These are phyloP conservation scores for Daldinia loculata DNA, from an alignment of 495 filamentous ascomycete genomes.

Conservation along the genomic window DNA sequence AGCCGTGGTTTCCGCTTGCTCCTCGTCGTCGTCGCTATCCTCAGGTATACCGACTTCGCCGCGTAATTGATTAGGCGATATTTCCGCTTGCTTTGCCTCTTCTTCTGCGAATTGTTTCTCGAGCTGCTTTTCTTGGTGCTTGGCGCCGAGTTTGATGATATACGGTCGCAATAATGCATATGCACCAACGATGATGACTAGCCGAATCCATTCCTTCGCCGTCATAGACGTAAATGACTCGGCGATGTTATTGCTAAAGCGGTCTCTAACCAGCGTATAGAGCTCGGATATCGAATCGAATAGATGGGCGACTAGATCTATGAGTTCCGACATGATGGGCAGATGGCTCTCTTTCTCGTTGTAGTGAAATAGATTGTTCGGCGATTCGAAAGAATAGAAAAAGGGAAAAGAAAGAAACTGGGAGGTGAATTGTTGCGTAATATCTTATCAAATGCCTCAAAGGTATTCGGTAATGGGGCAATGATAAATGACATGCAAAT, in stretches of 20 bases:
- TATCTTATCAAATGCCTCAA: not conserved
- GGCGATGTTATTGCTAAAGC: conserved; percentile 64
- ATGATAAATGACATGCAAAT: conserved; percentile 5
- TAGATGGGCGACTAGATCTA: conserved; percentile 43
- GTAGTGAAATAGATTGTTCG: not conserved
- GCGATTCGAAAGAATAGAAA: not conserved
- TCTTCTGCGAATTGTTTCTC: conserved; percentile 52
- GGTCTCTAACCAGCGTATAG: conserved; percentile 46
- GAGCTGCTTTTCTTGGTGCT: conserved; percentile 55
- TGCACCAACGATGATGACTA: conserved; percentile 66
- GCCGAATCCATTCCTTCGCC: conserved; percentile 65
- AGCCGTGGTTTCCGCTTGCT: conserved; percentile 43
- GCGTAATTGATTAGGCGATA: conserved; percentile 61
- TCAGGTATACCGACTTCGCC: conserved; percentile 62
- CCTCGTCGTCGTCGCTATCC: conserved; percentile 62
- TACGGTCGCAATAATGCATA: conserved; percentile 75
- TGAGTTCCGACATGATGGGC: conserved; percentile 48
- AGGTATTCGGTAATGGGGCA: not conserved
- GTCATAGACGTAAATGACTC: conserved; percentile 64
- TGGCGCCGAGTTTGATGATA: conserved; percentile 60
- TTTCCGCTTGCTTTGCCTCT: conserved; percentile 48
- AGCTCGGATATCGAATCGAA: conserved; percentile 39
- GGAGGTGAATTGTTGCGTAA: not conserved
- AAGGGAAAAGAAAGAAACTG: not conserved
- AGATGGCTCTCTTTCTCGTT: conserved; percentile 6